Base-by-base conservation (phyloP, 345 rosid species). In the Clarkia xantiana region DNA sequence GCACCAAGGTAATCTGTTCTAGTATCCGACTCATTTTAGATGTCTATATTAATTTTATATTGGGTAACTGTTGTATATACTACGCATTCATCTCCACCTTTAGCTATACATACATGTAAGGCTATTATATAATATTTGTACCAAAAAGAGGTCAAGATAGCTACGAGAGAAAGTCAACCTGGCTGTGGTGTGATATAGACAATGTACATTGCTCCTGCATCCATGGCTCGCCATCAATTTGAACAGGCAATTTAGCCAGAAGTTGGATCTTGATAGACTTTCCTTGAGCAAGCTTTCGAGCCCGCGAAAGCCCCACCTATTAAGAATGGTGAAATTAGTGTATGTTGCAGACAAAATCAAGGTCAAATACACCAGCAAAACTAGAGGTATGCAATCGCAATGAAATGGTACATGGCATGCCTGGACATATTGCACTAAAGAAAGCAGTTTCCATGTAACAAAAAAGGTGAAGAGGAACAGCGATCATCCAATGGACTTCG, bases 191-290 rank as follows among this genome's bases (percentile, higher is more conserved):
- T 1, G 93, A 72, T 65, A 86, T 82, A 51, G 58, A 61, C 57
- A 91, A 50, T 14, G 93, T 78, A 62, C 98, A 86, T 0, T 86
- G 86, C 34, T 81, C 71, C 71, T 91, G 96, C 67, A 16, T 72
- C 98, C 98, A 91, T 49, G 96, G 98, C 50, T 91, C 98, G 46
- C 98, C 94, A 67, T 91, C 96, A 18, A 91, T 78, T 62, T 91
- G 96, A 60, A 91, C 94, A 51, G 96, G 98, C 42, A 91, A 57
- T 11, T 80, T 55, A 23, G 94, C 89, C 58, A 73, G 71, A 15
- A 91, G 85, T 45, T 75, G 94, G 70, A 91, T 84, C 77, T 80
- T 91, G 45, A 91, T 81, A 14, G 81, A 70, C 65, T 74, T 76
- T 18, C 98, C 98, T 52, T 91, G 98, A n/a, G 96, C 98, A 65